Conservation (phyloP, 2,329 filamentous ascomycete genomes). For the Kalmusia sp. region DNA sequence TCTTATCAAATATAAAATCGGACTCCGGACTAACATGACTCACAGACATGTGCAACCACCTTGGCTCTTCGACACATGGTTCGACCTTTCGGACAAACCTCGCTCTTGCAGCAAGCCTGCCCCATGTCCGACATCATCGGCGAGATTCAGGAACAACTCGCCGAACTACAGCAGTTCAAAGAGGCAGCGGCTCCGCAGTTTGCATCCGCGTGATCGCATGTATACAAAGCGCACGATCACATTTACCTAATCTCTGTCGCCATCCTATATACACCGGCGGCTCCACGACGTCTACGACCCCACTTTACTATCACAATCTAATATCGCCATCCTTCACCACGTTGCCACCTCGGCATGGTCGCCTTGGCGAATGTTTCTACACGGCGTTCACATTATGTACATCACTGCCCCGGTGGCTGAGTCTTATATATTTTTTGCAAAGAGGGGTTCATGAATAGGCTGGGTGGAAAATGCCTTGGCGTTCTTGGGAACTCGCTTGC, state of each 20-base stretch:
- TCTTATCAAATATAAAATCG: background rate
- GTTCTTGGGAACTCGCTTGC: background rate
- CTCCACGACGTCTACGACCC: constrained; percentile 21
- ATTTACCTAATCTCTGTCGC: constrained; percentile 12
- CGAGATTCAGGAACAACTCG: constrained; percentile 66
- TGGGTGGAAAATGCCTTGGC: constrained; percentile 1
- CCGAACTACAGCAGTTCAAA: constrained; percentile 62
- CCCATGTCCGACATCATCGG: constrained; percentile 77
- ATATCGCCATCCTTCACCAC: constrained; percentile 1
- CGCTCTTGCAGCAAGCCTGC: constrained; percentile 74
- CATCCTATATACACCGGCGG: background rate
- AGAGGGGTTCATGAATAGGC: background rate
- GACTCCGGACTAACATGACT: constrained; percentile 27
- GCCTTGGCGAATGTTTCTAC: constrained; percentile 6
- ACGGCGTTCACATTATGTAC: constrained; percentile 7
- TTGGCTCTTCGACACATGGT: constrained; percentile 81
- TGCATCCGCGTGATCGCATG: constrained; percentile 20
- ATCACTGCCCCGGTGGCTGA: constrained; percentile 17
- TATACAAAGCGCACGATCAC: background rate
- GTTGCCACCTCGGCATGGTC: background rate
- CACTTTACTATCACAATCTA: constrained; percentile 4
- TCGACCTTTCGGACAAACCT: constrained; percentile 68
- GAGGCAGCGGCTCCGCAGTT: constrained; percentile 29
- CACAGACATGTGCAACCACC: constrained; percentile 79
- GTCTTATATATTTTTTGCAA: constrained; percentile 6